These are phyloP conservation scores for Hypholoma sublateritium DNA, from an alignment of 768 basidiomycete species.

Conservation along the genomic window DNA sequence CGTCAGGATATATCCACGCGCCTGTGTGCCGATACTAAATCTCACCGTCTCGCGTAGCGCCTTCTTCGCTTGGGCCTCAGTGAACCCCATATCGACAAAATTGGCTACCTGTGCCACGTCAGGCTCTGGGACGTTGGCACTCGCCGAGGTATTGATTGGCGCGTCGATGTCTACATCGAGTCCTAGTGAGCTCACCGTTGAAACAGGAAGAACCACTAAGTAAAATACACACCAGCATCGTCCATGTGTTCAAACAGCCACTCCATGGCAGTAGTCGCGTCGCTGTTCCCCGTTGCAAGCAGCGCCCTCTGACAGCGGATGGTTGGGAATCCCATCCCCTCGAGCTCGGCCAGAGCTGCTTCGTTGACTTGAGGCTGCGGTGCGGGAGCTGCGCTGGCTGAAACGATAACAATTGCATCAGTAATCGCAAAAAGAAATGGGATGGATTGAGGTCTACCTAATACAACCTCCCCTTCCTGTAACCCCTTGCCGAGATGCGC, in stretches of 20 bases:
- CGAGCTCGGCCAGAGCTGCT: constrained; percentile 71
- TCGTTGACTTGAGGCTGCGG: constrained; percentile 68
- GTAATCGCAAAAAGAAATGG: neutral
- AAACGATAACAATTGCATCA: neutral
- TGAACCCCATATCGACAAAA: constrained; percentile 94
- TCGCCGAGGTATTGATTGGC: constrained; percentile 49
- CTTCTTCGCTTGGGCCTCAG: constrained; percentile 76
- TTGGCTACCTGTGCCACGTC: constrained; percentile 67
- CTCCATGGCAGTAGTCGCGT: constrained; percentile 85
- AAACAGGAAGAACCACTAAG: neutral
- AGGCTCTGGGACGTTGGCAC: constrained; percentile 39
- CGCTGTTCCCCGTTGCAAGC: constrained; percentile 78
- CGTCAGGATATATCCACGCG: neutral
- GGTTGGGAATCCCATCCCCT: constrained; percentile 89
- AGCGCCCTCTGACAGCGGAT: constrained; percentile 89
- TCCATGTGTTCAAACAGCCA: constrained; percentile 97
- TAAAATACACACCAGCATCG: constrained; percentile 64
- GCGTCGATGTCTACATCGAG: constrained; percentile 76
- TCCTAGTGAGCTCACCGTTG: neutral
- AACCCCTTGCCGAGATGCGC: constrained; percentile 68
- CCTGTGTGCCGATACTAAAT: neutral
- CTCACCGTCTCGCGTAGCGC: constrained; percentile 81
- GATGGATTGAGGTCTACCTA: constrained; percentile 51
- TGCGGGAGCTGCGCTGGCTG: constrained; percentile 19
- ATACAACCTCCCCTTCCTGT: constrained; percentile 64